Base-by-base conservation (phyloP, 371 early-diverging fungal species). In the Zychaea mexicana region DNA sequence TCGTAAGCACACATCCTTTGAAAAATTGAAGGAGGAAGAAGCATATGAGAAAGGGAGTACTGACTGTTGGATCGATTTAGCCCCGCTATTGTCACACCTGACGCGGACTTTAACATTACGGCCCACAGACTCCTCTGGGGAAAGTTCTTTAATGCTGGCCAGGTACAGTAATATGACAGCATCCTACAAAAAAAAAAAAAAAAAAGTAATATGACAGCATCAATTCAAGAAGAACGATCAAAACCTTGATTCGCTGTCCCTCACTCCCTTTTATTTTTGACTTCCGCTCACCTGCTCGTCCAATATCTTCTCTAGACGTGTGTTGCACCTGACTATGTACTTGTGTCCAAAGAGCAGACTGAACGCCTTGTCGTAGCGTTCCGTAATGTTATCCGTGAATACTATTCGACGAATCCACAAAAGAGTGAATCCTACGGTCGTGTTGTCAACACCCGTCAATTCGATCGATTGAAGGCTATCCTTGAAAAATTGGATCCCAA, bases 271-370 rank as follows among this genome's bases (percentile, higher is more conserved):
- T n/a, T n/a, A n/a, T n/a, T n/a, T n/a, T n/a, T n/a, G n/a, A n/a
- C n/a, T n/a, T n/a, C n/a, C n/a, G n/a, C n/a, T n/a, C n/a, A n/a
- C n/a, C n/a, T n/a, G n/a, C n/a, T n/a, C n/a, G n/a, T n/a, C n/a
- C n/a, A 22, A 46, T 32, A 10, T 22, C 0, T 45, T 38, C 60
- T 42, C 45, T 66, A 95, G 85, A 92, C 91, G 1, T 95, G 96
- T 70, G 84, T 96, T 53, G 90, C 92, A 12, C 92, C 93, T 45
- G 97, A 96, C 70, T 94, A 95, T 66, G 78, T 96, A 12, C 68
- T 95, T 52, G 85, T 90, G n/a, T 79, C 86, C 57, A 78, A 84
- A 33, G 71, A 71, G 15, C 65, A 85, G 33, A 75, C 79, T 22
- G 80, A 83, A 54, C 63, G 69, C 21, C 79, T 96, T 32, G 64